Evolutionary conservation across 2,329 filamentous ascomycete genomes (phyloP).

Genomic region (Neofusicoccum umdonicola): DNA sequence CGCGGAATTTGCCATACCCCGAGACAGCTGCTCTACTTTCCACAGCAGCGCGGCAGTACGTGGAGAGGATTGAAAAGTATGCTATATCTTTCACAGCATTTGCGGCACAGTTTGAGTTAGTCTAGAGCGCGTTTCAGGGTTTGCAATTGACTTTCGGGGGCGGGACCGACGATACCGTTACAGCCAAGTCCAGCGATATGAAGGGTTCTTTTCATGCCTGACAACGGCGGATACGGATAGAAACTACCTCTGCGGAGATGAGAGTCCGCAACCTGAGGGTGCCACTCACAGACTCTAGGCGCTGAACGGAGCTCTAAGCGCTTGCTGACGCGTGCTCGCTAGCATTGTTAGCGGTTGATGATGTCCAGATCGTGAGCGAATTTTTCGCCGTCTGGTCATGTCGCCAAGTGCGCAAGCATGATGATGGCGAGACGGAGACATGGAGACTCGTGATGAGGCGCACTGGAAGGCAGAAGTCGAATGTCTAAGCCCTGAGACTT

Average conservation of each 20-base stretch:
- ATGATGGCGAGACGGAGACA: conserved; percentile 5
- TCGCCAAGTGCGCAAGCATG: background rate
- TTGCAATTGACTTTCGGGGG: background rate
- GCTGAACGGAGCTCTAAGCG: background rate
- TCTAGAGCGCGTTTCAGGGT: background rate
- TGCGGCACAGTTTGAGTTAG: background rate
- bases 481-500: background rate
- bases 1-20: background rate
- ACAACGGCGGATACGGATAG: background rate
- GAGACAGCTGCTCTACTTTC: background rate
- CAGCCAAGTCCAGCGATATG: background rate
- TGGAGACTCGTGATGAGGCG: background rate
- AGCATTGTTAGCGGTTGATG: background rate
- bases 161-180: background rate
- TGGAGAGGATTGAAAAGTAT: background rate
- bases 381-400: background rate
- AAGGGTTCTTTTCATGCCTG: background rate
- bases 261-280: background rate
- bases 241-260: background rate
- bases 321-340: background rate
- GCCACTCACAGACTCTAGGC: background rate
- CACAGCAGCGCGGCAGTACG: background rate
- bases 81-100: background rate
- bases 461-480: conserved; percentile 1
- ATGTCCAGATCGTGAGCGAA: background rate